Conservation (phyloP, 1,284 basidiomycete species). For the Boletus sp. region DNA sequence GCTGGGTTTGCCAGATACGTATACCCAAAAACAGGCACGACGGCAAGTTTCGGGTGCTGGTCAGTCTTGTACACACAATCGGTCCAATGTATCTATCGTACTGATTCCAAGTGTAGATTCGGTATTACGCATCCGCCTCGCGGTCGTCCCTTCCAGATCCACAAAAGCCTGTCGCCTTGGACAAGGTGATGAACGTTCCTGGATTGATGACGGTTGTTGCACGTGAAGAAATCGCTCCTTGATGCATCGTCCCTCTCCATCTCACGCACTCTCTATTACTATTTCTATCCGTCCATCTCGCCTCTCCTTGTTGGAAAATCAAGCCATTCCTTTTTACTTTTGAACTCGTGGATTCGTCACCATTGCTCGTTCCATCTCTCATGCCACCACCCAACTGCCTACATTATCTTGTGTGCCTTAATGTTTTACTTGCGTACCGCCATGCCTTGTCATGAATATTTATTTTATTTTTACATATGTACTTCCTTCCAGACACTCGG, state of each 20-base stretch:
- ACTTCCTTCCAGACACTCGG: not conserved
- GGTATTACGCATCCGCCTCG: constrained; percentile 56
- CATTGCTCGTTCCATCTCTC: not conserved
- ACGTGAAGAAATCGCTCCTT: constrained; percentile 36
- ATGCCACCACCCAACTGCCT: not conserved
- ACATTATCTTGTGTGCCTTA: constrained; percentile 3
- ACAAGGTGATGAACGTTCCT: constrained; percentile 49
- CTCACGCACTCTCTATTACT: not conserved
- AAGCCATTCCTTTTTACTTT: constrained; percentile 1
- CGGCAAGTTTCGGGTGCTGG: constrained; percentile 59
- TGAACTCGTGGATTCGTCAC: not conserved
- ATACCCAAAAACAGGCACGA: constrained; percentile 49
- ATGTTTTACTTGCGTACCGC: not conserved
- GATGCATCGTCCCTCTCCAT: not conserved
- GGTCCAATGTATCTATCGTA: not conserved
- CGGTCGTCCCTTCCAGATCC: constrained; percentile 45
- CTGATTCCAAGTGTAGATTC: constrained; percentile 43
- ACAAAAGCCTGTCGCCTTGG: constrained; percentile 52
- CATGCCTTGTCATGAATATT: not conserved
- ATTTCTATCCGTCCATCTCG: not conserved
- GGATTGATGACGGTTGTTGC: constrained; percentile 64
- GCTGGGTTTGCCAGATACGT: constrained; percentile 63
- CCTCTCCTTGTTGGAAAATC: not conserved
- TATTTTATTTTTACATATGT: constrained; percentile 14
- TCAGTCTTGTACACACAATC: constrained; percentile 31